phyloP scores from a whole-genome alignment of 2,329 filamentous ascomycete genomes.

The Sphaerulina vaccinii region DNA sequence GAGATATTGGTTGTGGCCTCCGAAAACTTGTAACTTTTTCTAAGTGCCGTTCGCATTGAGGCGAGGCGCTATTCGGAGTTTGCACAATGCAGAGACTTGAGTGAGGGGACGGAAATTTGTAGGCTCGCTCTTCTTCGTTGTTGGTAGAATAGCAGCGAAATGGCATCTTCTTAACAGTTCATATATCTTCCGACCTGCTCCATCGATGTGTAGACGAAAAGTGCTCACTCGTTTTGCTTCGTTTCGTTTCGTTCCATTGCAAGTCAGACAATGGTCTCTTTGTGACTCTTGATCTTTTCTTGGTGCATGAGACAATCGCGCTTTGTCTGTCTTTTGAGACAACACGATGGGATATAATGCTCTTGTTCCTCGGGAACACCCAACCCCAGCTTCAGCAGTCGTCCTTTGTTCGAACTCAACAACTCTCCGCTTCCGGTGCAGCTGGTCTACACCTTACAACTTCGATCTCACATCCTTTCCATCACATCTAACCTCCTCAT shows the following conservation, averaged over 20 bases:
- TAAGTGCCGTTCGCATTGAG: background rate
- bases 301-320: background rate
- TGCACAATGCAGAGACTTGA: background rate
- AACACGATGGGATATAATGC: background rate
- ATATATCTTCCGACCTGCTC: no score
- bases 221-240: background rate
- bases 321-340: background rate
- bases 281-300: background rate
- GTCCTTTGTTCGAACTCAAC: background rate
- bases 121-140: background rate
- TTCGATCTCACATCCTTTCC: no score
- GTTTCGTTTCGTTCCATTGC: background rate
- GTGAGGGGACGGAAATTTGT: background rate
- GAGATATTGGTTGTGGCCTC: background rate
- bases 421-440: background rate
- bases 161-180: conserved; percentile 10
- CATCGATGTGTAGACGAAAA: background rate
- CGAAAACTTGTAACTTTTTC: background rate
- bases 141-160: conserved; percentile 11
- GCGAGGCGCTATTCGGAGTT: background rate
- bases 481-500: background rate
- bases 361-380: background rate
- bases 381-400: background rate
- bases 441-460: background rate
- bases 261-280: conserved; percentile 6